Evolutionary conservation across 1,139 yeast species (phyloP).

Genomic region (Yamadazyma aaseri): DNA sequence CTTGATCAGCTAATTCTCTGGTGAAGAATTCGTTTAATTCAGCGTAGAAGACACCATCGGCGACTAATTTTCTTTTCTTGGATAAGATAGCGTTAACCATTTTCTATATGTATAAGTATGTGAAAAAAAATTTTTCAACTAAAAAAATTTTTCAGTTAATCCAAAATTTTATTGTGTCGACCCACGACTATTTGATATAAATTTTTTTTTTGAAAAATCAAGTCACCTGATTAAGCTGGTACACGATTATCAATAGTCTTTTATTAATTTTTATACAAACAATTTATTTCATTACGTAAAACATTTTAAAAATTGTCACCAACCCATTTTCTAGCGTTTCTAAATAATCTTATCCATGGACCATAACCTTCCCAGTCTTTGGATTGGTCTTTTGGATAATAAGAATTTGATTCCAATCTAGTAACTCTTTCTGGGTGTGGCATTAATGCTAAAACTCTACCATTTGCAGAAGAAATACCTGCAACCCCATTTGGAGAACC

Average conservation of each 20-base stretch:
- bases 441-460: constrained; percentile 98
- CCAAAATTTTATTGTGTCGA: neutral
- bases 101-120: constrained; percentile 12
- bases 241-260: neutral
- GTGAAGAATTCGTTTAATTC: constrained; percentile 99
- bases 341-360: constrained; percentile 94
- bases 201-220: neutral
- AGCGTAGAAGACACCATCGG: constrained; percentile 99
- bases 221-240: neutral
- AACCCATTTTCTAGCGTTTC: constrained; percentile 95
- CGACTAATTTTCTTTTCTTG: constrained; percentile 89
- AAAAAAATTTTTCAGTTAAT: constrained; percentile 1
- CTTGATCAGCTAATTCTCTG: constrained; percentile 99
- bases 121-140: constrained; percentile 17
- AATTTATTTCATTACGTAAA: neutral
- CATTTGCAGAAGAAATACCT: constrained; percentile 86
- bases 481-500: constrained; percentile 94
- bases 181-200: constrained; percentile 1
- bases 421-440: constrained; percentile 98
- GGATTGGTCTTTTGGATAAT: constrained; percentile 76
- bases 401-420: constrained; percentile 85
- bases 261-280: neutral
- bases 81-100: constrained; percentile 62
- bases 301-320: constrained; percentile 37
- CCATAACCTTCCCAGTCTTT: constrained; percentile 69